Evolutionary conservation across 2,329 filamentous ascomycete genomes (phyloP).

Genomic region (Eutypella sp.): DNA sequence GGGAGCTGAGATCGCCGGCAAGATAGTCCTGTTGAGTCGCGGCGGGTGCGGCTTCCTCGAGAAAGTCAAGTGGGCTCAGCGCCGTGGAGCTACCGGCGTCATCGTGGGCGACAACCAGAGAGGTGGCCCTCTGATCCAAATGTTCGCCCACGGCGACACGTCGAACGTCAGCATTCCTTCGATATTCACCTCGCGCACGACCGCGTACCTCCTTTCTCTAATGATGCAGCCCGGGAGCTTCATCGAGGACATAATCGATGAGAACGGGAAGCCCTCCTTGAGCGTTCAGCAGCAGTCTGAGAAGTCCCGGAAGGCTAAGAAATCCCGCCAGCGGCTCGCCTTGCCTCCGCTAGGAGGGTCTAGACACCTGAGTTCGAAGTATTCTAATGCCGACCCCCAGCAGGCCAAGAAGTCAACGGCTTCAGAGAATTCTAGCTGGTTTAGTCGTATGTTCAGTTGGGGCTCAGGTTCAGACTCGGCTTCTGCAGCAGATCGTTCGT

Average conservation of each 20-base stretch:
- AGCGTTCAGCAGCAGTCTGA: slow-evolving; percentile 46
- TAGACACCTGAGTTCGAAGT: slow-evolving; percentile 18
- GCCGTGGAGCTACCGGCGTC: slow-evolving; percentile 79
- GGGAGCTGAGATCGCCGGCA: slow-evolving; percentile 86
- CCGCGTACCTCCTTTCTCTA: slow-evolving; percentile 85
- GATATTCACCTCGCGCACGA: slow-evolving; percentile 91
- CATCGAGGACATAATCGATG: slow-evolving; percentile 54
- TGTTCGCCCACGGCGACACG: slow-evolving; percentile 97
- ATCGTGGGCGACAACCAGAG: slow-evolving; percentile 93
- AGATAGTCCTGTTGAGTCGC: slow-evolving; percentile 84
- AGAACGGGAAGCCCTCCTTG: slow-evolving; percentile 52
- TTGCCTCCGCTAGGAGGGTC: slow-evolving; percentile 19
- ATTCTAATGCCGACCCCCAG: neutral
- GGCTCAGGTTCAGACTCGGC: slow-evolving; percentile 24
- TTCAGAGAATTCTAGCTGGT: slow-evolving; percentile 37
- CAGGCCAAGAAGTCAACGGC: no score
- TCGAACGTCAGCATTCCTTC: slow-evolving; percentile 93
- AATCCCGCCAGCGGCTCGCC: slow-evolving; percentile 26
- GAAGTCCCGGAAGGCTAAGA: slow-evolving; percentile 32
- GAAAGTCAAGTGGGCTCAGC: slow-evolving; percentile 95
- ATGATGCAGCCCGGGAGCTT: slow-evolving; percentile 69
- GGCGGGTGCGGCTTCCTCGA: slow-evolving; percentile 95
- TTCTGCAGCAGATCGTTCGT: slow-evolving; percentile 56
- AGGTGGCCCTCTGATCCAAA: slow-evolving; percentile 85
- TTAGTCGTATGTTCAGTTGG: slow-evolving; percentile 38